These are phyloP conservation scores for Paraphoma sp. DNA, from an alignment of 2,329 filamentous ascomycete species.

Conservation along the genomic window DNA sequence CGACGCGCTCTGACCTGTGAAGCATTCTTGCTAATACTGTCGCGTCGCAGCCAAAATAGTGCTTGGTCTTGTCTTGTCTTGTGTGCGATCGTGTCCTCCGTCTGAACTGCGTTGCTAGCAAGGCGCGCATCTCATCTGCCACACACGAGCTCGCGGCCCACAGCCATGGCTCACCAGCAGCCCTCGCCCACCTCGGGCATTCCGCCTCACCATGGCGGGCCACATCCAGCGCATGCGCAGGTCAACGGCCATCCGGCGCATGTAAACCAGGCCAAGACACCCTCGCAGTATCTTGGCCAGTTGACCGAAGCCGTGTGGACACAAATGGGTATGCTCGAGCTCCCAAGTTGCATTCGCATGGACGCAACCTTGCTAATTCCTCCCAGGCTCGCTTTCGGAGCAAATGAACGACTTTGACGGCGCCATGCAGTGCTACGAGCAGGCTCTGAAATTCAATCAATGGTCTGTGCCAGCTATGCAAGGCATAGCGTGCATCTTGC, in stretches of 20 bases:
- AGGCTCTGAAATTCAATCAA: conserved; percentile 83
- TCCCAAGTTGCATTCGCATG: too few species aligned
- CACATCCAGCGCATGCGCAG: conserved; percentile 67
- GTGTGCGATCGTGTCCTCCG: conserved; percentile 1
- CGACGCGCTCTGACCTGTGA: neutral
- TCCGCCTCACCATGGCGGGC: conserved; percentile 69
- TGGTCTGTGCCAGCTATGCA: conserved; percentile 93
- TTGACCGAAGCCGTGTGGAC: conserved; percentile 92
- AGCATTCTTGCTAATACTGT: neutral
- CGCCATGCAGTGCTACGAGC: conserved; percentile 88
- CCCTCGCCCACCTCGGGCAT: conserved; percentile 81
- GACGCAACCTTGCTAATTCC: conserved; percentile 12
- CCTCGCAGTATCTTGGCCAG: conserved; percentile 75
- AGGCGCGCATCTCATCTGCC: conserved; percentile 18
- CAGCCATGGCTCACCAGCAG: conserved; percentile 75
- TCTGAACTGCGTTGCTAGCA: conserved; percentile 14
- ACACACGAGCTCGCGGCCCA: conserved; percentile 11
- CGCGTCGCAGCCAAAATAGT: neutral
- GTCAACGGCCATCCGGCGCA: conserved; percentile 63
- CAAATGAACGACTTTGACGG: conserved; percentile 87
- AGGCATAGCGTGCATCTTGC: conserved; percentile 87
- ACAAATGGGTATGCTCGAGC: conserved; percentile 75
- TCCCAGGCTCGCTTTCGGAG: conserved; percentile 81
- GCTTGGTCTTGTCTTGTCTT: neutral
- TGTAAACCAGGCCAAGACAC: conserved; percentile 64